phyloP scores from a whole-genome alignment of 1,284 basidiomycete species.

The Leccinum solheimii region DNA sequence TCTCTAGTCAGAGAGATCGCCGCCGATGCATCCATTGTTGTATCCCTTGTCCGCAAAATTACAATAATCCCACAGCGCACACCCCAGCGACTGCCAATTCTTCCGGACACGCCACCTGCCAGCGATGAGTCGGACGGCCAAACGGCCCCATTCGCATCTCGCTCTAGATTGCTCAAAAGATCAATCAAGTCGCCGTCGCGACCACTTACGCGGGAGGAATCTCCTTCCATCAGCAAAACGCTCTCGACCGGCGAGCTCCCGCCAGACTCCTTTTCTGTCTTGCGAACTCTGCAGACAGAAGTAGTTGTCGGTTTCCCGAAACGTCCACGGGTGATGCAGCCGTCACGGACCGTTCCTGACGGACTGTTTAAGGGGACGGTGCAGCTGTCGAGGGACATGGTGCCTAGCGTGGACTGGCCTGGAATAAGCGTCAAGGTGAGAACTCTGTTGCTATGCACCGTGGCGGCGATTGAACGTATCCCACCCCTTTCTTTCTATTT shows the following conservation, averaged over 20 bases:
- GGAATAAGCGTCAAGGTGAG: conserved; percentile 67
- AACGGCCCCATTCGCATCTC: conserved; percentile 17
- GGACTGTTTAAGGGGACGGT: conserved; percentile 64
- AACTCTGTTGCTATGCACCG: conserved; percentile 10
- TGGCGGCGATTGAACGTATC: conserved; percentile 2
- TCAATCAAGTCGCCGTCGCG: conserved; percentile 39
- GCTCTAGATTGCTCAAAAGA: conserved; percentile 46
- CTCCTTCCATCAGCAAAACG: conserved; percentile 40
- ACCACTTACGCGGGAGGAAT: conserved; percentile 24
- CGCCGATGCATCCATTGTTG: conserved; percentile 64
- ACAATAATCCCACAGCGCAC: conserved; percentile 43
- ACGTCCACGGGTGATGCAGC: conserved; percentile 49
- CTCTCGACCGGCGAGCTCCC: conserved; percentile 43
- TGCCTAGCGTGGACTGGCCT: conserved; percentile 64
- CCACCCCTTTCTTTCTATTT: conserved; percentile 9
- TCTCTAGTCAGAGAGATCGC: conserved; percentile 62
- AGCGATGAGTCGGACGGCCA: conserved; percentile 49
- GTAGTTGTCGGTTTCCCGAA: conserved; percentile 69
- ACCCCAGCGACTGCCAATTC: conserved; percentile 38
- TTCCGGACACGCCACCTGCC: conserved; percentile 48
- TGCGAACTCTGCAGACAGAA: conserved; percentile 51
- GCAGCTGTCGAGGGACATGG: conserved; percentile 52
- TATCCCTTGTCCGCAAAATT: conserved; percentile 60
- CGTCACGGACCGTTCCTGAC: conserved; percentile 52
- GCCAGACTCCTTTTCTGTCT: conserved; percentile 45